Conservation (phyloP, 2,329 filamentous ascomycete genomes). For the Xylariaceae sp. region DNA sequence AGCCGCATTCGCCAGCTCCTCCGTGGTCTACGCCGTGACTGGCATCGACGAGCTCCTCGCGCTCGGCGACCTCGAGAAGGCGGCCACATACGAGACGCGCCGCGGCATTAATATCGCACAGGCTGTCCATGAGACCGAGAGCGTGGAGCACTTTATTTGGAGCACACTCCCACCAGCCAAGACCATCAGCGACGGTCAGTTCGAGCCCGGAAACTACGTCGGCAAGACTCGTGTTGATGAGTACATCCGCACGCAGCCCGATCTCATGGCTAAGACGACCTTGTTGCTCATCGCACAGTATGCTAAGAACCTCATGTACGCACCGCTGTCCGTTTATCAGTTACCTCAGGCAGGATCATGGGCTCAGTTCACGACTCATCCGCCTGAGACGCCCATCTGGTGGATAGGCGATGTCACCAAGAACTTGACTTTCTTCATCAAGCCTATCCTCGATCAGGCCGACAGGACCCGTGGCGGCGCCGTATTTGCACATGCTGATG, state of each 20-base stretch:
- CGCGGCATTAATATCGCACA: conserved; percentile 14
- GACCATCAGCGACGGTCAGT: conserved; percentile 10
- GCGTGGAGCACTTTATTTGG: conserved; percentile 14
- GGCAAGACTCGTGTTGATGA: conserved; percentile 12
- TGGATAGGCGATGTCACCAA: conserved; percentile 13
- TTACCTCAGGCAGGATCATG: conserved; percentile 11
- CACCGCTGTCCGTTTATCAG: conserved; percentile 6
- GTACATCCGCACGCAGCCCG: conserved; percentile 11
- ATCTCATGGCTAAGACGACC: conserved; percentile 13
- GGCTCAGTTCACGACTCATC: conserved; percentile 13
- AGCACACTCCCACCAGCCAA: conserved; percentile 10
- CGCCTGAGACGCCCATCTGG: conserved; percentile 8
- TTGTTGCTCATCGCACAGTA: conserved; percentile 10
- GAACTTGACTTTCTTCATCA: conserved; percentile 9
- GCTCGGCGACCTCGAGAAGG: neutral
- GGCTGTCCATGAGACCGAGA: conserved; percentile 8
- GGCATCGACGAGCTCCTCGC: conserved; percentile 1
- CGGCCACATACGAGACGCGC: conserved; percentile 1
- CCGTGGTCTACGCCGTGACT: conserved; percentile 14
- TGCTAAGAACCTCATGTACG: conserved; percentile 10
- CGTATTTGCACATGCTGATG: conserved; percentile 10
- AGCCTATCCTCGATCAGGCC: conserved; percentile 13
- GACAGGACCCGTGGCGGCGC: conserved; percentile 11
- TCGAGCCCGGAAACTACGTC: conserved; percentile 1
- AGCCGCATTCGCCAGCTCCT: conserved; percentile 10